Evolutionary conservation across 345 rosid genomes (phyloP), one percentile per base, ranked within the genome.

Genomic region (Nasturtium officinale): DNA sequence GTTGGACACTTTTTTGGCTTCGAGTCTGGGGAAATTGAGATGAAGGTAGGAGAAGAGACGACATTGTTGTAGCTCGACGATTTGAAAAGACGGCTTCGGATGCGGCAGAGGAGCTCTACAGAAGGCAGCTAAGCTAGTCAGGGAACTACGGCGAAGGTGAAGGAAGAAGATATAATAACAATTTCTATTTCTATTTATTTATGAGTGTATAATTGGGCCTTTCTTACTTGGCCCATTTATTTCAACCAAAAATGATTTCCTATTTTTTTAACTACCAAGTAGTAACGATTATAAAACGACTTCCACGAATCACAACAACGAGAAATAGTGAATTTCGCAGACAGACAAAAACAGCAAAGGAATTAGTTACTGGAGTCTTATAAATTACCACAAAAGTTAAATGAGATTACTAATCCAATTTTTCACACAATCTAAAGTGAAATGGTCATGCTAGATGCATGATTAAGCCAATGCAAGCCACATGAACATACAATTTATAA

Each of bases 91-190:
- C 64, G 61, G 61, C 59, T 55, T 69, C 21, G 40, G 67, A 63
- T 56, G 67, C 62, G 76, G 76, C 80, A 77, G 72, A 71, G 80
- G 72, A 71, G 80, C 72, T 64, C 35, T 57, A 48, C 67, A 16
- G 40, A 28, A 70, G 32, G 15, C n/a, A 20, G 66, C 51, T 6
- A 18, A 55, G 75, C 71, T 76, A 63, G 25, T 71, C 75, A 9
- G 28, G n/a, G 30, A 59, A 29, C 33, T 20, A 40, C 53, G 20
- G 4, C 66, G 67, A 70, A 13, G 61, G 35, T 33, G 59, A 17
- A 51, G 57, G 42, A 35, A 11, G 43, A 47, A n/a, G 67, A 28
- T 42, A 32, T 53, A 42, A 61, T 61, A 40, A 61, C 33, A 61
- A 10, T 29, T 13, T 20, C 2, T 20, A 13, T 23, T 51, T 20